These are phyloP conservation scores for Calonectria pauciramosa DNA, from an alignment of 2,329 filamentous ascomycete genomes.

Conservation along the genomic window DNA sequence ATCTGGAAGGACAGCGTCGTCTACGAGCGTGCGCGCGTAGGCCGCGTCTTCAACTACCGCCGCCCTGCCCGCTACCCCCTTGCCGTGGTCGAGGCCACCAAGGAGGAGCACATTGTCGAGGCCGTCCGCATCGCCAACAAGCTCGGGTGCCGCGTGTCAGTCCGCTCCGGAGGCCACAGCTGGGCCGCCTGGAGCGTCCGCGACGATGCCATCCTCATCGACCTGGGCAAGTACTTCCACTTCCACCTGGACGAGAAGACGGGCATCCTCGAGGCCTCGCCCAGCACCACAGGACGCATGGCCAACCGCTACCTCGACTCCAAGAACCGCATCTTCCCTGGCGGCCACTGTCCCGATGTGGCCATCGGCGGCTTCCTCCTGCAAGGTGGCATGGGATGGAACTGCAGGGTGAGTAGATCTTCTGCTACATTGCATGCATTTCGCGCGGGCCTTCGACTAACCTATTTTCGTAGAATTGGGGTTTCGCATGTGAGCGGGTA, in stretches of 20 bases:
- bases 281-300: constrained; percentile 61
- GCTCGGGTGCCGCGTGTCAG: constrained; percentile 52
- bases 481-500: constrained; percentile 65
- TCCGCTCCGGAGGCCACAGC: constrained; percentile 63
- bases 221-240: constrained; percentile 49
- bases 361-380: constrained; percentile 69
- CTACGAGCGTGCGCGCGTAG: constrained; percentile 47
- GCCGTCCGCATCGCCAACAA: constrained; percentile 56
- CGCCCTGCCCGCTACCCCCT: constrained; percentile 52
- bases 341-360: constrained; percentile 70
- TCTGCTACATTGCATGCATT: background rate
- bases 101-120: constrained; percentile 51
- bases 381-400: constrained; percentile 72
- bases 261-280: constrained; percentile 56
- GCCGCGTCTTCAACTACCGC: constrained; percentile 61
- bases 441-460: background rate
- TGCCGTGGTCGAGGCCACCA: constrained; percentile 57
- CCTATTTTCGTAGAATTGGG: constrained; percentile 60
- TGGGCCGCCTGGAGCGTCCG: constrained; percentile 65
- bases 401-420: constrained; percentile 60
- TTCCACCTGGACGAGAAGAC: constrained; percentile 56
- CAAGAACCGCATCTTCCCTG: constrained; percentile 62
- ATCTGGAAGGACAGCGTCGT: constrained; percentile 39
- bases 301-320: constrained; percentile 55
- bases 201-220: constrained; percentile 59